Base-by-base conservation (phyloP, 1,284 basidiomycete species). In the Trametes hirsuta region DNA sequence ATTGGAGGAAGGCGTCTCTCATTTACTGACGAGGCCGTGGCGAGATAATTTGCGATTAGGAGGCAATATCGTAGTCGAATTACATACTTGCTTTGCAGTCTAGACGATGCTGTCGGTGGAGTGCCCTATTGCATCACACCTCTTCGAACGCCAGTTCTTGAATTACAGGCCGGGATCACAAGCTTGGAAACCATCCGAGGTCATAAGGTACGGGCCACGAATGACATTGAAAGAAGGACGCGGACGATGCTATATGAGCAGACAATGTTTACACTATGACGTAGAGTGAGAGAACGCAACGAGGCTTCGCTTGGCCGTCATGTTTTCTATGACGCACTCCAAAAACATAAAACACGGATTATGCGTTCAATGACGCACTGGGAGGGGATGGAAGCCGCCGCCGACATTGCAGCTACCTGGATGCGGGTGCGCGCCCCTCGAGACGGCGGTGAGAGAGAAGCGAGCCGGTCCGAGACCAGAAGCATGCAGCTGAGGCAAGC, bases 361-460 rank as follows among this genome's bases (percentile, higher is more conserved):
- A 11, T 14, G n/a, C 25, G 25, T 9, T 11, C 15, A 49, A 49
- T 30, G 30, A 8, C 30, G 30, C 30, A 30, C 8, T 30, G 30
- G 30, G 8, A 8, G 30, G 30, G 30, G 30, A 30, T 30, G 30
- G 30, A 30, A 30, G 30, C 8, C 30, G 30, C 4, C 30, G 30
- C 30, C 30, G 30, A 8, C 30, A 30, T 30, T 8, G 30, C 30
- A 30, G 48, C 36, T 40, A n/a, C n/a, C 46, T 18, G 46, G 25
- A n/a, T 8, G 6, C 18, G 21, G 24, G 46, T 41, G 18, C 41
- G n/a, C 49, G n/a, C 42, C 47, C 21, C 35, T 35, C 39, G 30
- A 35, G 49, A 47, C 55, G 55, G 49, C 18, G 42, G 37, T 30
- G 56, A 44, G n/a, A 21, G 49, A 58, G 45, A 52, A 58, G 56